These are phyloP conservation scores for Pseudovirgaria hyperparasitica DNA, from an alignment of 2,329 filamentous ascomycete genomes.

Conservation along the genomic window DNA sequence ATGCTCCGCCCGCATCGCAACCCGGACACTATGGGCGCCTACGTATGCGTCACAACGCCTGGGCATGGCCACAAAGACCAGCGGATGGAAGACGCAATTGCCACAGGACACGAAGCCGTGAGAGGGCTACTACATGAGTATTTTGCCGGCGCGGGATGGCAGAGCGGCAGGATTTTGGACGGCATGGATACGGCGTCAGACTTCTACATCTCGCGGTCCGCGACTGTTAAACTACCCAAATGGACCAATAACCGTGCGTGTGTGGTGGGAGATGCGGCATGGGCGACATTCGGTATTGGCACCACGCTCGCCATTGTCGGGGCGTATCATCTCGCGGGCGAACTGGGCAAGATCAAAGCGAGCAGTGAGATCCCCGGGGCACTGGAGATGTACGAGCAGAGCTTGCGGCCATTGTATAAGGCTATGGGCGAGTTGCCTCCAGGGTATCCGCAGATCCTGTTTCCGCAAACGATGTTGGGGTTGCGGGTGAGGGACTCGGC, in stretches of 20 bases:
- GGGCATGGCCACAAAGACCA: slow-evolving; percentile 5
- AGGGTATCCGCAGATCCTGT: slow-evolving; percentile 12
- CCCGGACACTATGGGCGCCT: slow-evolving; percentile 13
- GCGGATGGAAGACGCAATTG: slow-evolving; percentile 8
- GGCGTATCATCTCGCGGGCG: slow-evolving; percentile 26
- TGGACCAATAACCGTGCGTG: slow-evolving; percentile 18
- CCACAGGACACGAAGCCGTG: slow-evolving; percentile 24
- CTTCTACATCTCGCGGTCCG: slow-evolving; percentile 28
- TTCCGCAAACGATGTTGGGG: slow-evolving; percentile 19
- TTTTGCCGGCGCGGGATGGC: slow-evolving; percentile 22
- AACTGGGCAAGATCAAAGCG: slow-evolving; percentile 13
- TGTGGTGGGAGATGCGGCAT: slow-evolving; percentile 23
- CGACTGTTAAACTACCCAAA: slow-evolving; percentile 15
- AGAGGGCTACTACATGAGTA: slow-evolving; percentile 24
- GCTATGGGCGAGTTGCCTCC: slow-evolving; percentile 6
- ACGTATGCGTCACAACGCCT: slow-evolving; percentile 13
- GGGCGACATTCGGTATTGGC: slow-evolving; percentile 18
- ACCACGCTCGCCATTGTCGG: slow-evolving; percentile 24
- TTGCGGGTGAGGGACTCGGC: slow-evolving; percentile 11
- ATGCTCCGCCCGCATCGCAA: slow-evolving; percentile 16
- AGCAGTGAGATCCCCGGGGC: slow-evolving; percentile 10
- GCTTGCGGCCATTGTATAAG: slow-evolving; percentile 9
- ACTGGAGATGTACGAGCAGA: slow-evolving; percentile 11
- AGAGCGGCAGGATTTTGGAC: slow-evolving; percentile 18
- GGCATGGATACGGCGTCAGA: slow-evolving; percentile 24